Base-by-base conservation (phyloP, 2,329 filamentous ascomycete species). In the Pestalotiopsis sp. region DNA sequence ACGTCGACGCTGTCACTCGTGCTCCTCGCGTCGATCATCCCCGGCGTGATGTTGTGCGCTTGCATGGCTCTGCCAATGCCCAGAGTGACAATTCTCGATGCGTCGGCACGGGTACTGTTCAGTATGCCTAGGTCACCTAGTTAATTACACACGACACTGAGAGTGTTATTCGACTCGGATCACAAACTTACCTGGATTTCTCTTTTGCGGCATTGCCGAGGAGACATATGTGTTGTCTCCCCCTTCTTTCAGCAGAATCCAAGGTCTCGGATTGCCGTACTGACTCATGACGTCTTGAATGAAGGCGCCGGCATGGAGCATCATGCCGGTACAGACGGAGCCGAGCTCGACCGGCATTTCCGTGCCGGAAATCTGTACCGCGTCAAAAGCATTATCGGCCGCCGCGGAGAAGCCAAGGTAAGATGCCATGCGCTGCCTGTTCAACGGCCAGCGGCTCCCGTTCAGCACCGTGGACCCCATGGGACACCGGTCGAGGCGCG, bases 281-380 rank as follows among this genome's bases (percentile, higher is more conserved):
- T 66, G 64, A 7, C 25, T 56, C 52, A 66, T 59, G 2, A 66
- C 27, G 25, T 66, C 64, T 20, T 66, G 64, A 56, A 66, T 60
- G 36, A 39, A 45, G 12, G 27, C 31, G 14, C 64, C 64, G 31
- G 38, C 56, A 31, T 66, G 64, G 11, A 66, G 27, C 64, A 66
- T 66, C 27, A 66, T 59, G 23, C 64, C 25, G 3, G 64, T 41
- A n/a, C 64, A 66, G 2, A 66, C 31, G 12, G 36, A 11, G 23
- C 64, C 64, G 9, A 66, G 31, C 52, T 66, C 64, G 20, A 66
- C 56, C 9, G 64, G 64, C 64, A 66, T 66, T 31, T 66, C 64
- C 7, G 52, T 66, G 31, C 52, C 27, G 4, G 64, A 59, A n/a
- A 66, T 66, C 36, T 66, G 64, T 9, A 66, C 64, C 4, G 64